Evolutionary conservation across 495 filamentous ascomycete genomes (phyloP), one percentile per base, ranked within the genome.

Genomic region (Collariella sp.): DNA sequence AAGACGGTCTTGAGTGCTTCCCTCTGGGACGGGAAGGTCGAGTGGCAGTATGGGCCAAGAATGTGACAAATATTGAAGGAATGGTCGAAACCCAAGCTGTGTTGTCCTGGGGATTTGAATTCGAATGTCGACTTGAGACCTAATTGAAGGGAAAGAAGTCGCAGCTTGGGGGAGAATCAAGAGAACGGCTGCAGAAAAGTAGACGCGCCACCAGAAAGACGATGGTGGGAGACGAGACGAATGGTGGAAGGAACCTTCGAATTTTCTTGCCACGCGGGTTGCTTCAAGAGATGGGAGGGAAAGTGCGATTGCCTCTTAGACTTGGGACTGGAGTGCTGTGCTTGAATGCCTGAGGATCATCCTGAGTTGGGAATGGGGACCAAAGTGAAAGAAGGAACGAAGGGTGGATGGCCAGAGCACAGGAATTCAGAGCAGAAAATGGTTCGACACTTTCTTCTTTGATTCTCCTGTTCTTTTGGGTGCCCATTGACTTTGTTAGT

Each of bases 161-260:
- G 51, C 51, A 46, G 34, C 43, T 54, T 9, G 4, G 42, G 19
- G 19, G 33, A 46, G 36, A n/a, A 5, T 13, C 0, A 7, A 15
- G 10, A 26, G 50, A 45, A 46, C 39, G 31, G 6, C 42, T 22
- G 41, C 5, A 15, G 7, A 5, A 46, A 34, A 54, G 31, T 31
- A 23, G 42, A 40, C 10, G 22, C 18, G 51, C 39, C 7, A n/a
- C 39, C 45, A 54, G 56, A 49, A 58, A 31, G 50, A 38, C 50
- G 56, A 50, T n/a, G 16, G 31, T 34, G 15, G 6, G 42, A 35
- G 55, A 22, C 23, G 6, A 23, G 38, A 31, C 11, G 23, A 46
- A 33, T 39, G 18, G 33, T 2, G 38, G 43, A 40, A 54, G 51
- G 33, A 12, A 16, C 35, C 43, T 22, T 12, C 1, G n/a, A 23